Conservation (phyloP, 345 rosid genomes). For the Salix koriyanagi region DNA sequence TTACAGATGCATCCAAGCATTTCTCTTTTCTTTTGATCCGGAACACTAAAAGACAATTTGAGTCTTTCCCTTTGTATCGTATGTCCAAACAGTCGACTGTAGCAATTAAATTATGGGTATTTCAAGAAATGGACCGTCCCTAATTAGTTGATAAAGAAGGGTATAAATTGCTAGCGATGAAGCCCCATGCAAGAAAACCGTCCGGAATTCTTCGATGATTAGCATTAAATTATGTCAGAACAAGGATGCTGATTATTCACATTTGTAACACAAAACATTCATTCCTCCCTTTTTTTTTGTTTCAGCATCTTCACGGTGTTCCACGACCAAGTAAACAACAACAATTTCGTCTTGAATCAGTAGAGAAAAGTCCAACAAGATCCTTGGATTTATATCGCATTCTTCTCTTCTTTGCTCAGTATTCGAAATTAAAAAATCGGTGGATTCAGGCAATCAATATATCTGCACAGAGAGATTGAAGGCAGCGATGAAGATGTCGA, state of each 20-base stretch:
- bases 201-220: not conserved
- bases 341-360: conserved; percentile 1
- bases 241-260: not conserved
- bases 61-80: too few relatives aligned
- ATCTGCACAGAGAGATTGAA: conserved; percentile 4
- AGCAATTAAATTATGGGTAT: too few relatives aligned
- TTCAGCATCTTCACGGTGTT: not conserved
- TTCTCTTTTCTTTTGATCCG: too few relatives aligned
- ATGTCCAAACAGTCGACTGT: too few relatives aligned
- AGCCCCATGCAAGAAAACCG: not conserved
- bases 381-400: not conserved
- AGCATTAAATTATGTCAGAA: not conserved
- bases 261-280: not conserved
- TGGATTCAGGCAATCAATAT: not conserved
- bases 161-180: not conserved
- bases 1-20: too few relatives aligned
- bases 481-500: too few relatives aligned
- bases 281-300: not conserved
- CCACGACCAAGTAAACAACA: not conserved
- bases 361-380: not conserved
- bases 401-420: not conserved
- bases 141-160: too few relatives aligned
- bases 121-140: too few relatives aligned
- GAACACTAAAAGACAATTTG: too few relatives aligned
- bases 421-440: not conserved